Percentiles rank a stretch among this genome's conserved stretches.
phyloP scores from a whole-genome alignment of 2,329 filamentous ascomycete species.

The Epichloe gansuensis region DNA sequence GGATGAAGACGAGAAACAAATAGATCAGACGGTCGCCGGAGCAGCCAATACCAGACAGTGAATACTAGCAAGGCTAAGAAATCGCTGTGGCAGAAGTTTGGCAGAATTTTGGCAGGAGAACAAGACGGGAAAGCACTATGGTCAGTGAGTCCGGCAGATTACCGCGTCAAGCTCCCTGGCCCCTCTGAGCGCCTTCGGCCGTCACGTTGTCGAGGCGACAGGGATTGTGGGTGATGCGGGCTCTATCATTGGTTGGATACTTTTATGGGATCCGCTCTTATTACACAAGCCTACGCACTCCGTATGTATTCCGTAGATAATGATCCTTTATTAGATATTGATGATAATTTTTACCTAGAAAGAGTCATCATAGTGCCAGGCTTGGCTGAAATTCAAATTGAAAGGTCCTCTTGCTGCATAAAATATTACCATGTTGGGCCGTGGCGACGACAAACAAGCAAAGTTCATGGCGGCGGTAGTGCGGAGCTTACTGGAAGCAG shows the following conservation, averaged over 20 bases:
- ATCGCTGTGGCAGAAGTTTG: background rate
- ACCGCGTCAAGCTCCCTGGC: background rate
- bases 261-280: background rate
- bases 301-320: too few relatives aligned
- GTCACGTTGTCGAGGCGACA: constrained; percentile 9
- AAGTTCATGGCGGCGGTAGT: background rate
- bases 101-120: constrained; percentile 1
- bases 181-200: background rate
- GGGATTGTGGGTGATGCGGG: background rate
- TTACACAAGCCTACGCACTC: too few relatives aligned
- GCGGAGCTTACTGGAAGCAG: background rate
- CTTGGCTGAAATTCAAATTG: background rate
- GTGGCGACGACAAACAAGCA: too few relatives aligned
- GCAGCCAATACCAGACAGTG: background rate
- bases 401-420: background rate
- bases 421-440: background rate
- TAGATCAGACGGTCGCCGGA: background rate
- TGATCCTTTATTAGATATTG: too few relatives aligned
- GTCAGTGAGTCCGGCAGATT: constrained; percentile 5
- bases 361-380: too few relatives aligned
- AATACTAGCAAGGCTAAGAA: background rate
- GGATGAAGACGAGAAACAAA: background rate
- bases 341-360: too few relatives aligned
- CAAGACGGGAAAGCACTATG: background rate
- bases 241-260: background rate